Evolutionary conservation across 768 basidiomycete genomes (phyloP).

Genomic region (Gautieria morchelliformis): DNA sequence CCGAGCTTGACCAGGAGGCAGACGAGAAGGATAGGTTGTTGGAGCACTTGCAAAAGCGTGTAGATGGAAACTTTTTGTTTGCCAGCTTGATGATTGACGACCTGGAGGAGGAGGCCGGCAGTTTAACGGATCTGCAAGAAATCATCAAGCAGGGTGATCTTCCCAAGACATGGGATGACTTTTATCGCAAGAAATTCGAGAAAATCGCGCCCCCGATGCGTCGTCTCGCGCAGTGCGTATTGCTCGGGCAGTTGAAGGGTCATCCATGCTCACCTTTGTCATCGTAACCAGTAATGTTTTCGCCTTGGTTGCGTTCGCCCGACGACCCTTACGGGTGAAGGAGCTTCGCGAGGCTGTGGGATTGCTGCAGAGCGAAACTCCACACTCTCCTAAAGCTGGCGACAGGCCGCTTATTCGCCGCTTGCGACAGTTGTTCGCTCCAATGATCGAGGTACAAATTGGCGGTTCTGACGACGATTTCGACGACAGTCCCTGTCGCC

Average conservation of each 20-base stretch:
- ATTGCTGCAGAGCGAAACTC: constrained; percentile 7
- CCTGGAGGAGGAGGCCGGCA: constrained; percentile 12
- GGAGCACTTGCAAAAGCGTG: constrained; percentile 11
- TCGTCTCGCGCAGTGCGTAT: not conserved
- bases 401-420: not conserved
- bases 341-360: constrained; percentile 20
- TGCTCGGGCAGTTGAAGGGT: not conserved
- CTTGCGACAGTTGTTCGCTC: not conserved
- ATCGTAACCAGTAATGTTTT: constrained; percentile 18
- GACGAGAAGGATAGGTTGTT: constrained; percentile 2
- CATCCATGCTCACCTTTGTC: not conserved
- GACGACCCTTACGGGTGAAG: constrained; percentile 18
- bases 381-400: not conserved
- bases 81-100: constrained; percentile 18
- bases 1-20: constrained; percentile 1
- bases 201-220: not conserved
- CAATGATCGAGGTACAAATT: not conserved
- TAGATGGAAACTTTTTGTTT: constrained; percentile 22
- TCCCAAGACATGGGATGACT: not conserved
- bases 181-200: not conserved
- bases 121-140: constrained; percentile 13
- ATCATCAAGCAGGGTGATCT: constrained; percentile 8
- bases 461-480: not conserved
- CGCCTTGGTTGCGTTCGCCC: constrained; percentile 20
- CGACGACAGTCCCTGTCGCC: constrained; percentile 14